These are phyloP conservation scores for Panicum hallii DNA, from an alignment of 202 grass and related monocot species.

Conservation along the genomic window DNA sequence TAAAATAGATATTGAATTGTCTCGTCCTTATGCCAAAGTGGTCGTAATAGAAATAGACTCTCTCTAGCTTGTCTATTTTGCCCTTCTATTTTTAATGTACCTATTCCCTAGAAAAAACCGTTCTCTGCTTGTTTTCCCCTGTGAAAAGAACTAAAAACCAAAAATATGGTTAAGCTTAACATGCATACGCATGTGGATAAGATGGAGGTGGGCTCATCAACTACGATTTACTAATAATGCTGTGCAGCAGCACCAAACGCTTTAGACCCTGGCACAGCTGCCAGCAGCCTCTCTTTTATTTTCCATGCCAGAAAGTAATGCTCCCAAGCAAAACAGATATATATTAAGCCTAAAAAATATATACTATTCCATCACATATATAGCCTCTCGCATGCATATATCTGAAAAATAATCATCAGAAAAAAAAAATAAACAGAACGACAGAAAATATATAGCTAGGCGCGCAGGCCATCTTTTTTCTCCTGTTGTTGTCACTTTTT, in stretches of 20 bases:
- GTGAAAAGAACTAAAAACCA: background rate
- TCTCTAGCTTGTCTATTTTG: no score
- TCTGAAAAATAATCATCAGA: background rate
- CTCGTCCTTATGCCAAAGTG: no score
- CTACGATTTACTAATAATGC: background rate
- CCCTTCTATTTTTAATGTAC: no score
- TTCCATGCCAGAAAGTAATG: constrained; percentile 4
- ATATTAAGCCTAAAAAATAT: background rate
- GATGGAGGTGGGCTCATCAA: background rate
- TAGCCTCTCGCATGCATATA: background rate
- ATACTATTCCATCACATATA: background rate
- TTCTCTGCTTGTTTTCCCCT: background rate
- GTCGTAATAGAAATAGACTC: no score
- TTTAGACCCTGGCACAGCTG: constrained; percentile 6
- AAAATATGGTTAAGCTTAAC: background rate
- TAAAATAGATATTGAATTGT: no score
- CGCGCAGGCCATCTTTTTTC: background rate
- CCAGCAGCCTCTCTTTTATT: constrained; percentile 3
- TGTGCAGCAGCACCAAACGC: constrained; percentile 29
- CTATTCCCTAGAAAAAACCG: background rate
- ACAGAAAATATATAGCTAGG: background rate
- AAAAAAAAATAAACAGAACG: background rate
- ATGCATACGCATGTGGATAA: background rate
- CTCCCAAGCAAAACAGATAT: background rate
- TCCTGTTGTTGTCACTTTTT: constrained; percentile 20